These are phyloP conservation scores for Balakata baccata DNA, from an alignment of 345 rosid genomes.

Conservation along the genomic window DNA sequence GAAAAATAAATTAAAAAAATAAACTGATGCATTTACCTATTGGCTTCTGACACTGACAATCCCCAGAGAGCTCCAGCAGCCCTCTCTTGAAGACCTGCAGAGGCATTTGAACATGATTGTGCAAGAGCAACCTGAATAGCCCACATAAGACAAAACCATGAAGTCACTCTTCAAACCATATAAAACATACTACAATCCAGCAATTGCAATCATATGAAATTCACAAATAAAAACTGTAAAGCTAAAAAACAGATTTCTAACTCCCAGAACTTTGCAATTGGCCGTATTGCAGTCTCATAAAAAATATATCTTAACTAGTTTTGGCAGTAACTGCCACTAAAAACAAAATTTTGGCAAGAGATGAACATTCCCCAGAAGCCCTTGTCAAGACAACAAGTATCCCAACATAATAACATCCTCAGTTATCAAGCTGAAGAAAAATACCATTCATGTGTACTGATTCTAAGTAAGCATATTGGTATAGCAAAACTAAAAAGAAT, in stretches of 20 bases:
- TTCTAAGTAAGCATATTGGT: neutral
- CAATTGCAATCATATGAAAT: constrained; percentile 6
- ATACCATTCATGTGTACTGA: neutral
- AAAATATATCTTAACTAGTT: neutral
- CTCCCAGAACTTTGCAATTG: neutral
- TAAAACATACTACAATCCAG: neutral
- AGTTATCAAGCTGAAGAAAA: neutral
- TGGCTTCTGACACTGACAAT: constrained; percentile 87
- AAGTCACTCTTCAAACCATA: constrained; percentile 11
- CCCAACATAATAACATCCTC: neutral
- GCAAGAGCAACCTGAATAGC: constrained; percentile 73
- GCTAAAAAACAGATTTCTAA: neutral
- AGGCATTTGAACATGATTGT: constrained; percentile 75
- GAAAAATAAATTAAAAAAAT: neutral
- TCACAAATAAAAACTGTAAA: neutral
- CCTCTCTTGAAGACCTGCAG: constrained; percentile 94
- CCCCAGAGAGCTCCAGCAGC: constrained; percentile 99
- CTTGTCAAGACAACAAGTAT: neutral
- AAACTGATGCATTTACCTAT: constrained; percentile 45
- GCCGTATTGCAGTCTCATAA: neutral
- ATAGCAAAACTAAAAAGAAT: neutral
- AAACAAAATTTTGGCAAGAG: neutral
- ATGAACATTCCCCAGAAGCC: neutral
- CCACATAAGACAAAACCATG: constrained; percentile 19
- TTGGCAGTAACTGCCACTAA: neutral